phyloP scores from a whole-genome alignment of 2,329 filamentous ascomycete species.

The Colletotrichum sublineola region DNA sequence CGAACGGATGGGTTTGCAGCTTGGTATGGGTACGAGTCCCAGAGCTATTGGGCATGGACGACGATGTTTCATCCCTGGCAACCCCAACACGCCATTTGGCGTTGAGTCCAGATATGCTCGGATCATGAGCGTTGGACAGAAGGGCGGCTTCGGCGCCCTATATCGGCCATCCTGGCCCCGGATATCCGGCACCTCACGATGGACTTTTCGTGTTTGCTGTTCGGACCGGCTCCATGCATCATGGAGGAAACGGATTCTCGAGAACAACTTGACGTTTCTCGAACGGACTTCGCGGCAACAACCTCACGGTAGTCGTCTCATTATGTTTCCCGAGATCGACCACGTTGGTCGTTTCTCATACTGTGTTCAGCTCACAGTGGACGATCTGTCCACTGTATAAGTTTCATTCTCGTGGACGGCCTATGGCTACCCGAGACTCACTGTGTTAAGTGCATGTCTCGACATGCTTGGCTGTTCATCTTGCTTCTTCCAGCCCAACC shows the following conservation, averaged over 20 bases:
- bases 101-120: conserved; percentile 20
- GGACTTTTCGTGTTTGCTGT: background rate
- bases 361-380: background rate
- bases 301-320: background rate
- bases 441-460: conserved; percentile 1
- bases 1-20: conserved; percentile 20
- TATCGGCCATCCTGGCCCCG: conserved; percentile 1
- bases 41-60: background rate
- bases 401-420: background rate
- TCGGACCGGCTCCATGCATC: background rate
- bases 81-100: conserved; percentile 24
- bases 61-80: background rate
- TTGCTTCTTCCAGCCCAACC: conserved; percentile 1
- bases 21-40: conserved; percentile 10
- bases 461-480: conserved; percentile 1
- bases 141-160: conserved; percentile 10
- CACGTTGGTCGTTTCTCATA: background rate
- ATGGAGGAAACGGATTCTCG: background rate
- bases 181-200: conserved; percentile 2
- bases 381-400: background rate
- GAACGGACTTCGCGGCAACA: background rate
- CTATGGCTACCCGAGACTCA: background rate
- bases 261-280: conserved; percentile 3
- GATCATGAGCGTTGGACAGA: conserved; percentile 19
- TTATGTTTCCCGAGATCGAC: background rate